A percentile compares a stretch with the other conserved stretches of the same genome.
Evolutionary conservation across 441 rosid genomes (phyloP).

Genomic region (Erodium moschatum): DNA sequence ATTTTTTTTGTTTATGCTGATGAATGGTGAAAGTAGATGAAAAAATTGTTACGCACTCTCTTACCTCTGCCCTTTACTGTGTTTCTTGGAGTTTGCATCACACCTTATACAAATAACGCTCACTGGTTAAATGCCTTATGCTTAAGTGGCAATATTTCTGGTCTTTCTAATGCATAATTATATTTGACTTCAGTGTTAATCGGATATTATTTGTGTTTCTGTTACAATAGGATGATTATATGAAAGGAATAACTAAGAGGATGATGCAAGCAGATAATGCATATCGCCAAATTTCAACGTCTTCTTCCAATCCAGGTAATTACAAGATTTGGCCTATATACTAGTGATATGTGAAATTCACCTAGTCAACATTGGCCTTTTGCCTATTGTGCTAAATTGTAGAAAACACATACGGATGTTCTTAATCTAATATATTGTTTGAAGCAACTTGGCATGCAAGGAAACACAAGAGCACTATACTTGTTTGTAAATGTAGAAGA

Average conservation of each 20-base stretch:
- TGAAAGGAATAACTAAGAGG: background rate
- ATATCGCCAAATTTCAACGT: background rate
- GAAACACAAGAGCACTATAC: background rate
- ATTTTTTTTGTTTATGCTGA: background rate
- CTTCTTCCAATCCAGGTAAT: slow-evolving; percentile 6
- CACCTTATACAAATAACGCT: background rate
- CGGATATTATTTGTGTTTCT: background rate
- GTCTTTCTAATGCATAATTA: background rate
- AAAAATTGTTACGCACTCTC: background rate
- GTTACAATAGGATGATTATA: background rate
- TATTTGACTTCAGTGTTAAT: background rate
- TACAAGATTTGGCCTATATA: background rate
- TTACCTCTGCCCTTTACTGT: background rate
- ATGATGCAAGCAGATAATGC: background rate
- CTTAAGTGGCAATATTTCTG: background rate
- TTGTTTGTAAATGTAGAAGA: too few species aligned
- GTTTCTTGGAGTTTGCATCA: background rate
- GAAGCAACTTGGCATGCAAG: too few species aligned
- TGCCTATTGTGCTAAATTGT: too few species aligned
- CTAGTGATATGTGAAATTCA: too few species aligned
- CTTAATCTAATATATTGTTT: too few species aligned
- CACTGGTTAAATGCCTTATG: background rate
- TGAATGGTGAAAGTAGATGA: too few species aligned
- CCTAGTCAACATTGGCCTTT: too few species aligned
- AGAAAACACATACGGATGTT: too few species aligned